Percentiles rank a stretch among this genome's conserved stretches.
Conservation (phyloP, 23 red algal genomes). For the Agarophyton chilense region DNA sequence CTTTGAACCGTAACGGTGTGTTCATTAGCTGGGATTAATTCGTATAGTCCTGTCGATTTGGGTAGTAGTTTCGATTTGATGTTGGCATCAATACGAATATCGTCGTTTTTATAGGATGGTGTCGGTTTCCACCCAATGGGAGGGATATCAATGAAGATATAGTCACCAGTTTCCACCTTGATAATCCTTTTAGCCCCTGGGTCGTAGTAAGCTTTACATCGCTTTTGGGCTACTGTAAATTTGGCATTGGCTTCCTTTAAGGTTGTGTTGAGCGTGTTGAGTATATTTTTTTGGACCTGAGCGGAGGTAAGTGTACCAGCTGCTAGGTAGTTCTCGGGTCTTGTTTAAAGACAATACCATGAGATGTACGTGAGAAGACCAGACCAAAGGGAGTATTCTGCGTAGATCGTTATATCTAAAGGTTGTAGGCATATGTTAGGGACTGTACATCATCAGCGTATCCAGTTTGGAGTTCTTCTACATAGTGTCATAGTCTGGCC, state of each 20-base stretch:
- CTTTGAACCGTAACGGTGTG: neutral
- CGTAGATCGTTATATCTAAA: too few species aligned
- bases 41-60: neutral
- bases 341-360: neutral
- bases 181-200: neutral
- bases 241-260: neutral
- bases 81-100: neutral
- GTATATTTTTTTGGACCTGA: too few species aligned
- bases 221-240: neutral
- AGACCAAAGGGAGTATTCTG: slow-evolving; percentile 29
- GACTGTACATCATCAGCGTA: neutral
- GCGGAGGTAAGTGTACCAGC: too few species aligned
- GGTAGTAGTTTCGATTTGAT: slow-evolving; percentile 30
- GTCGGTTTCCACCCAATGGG: neutral
- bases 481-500: neutral
- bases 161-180: too few species aligned
- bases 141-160: neutral
- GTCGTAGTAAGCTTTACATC: slow-evolving; percentile 3
- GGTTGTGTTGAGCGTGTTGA: too few species aligned
- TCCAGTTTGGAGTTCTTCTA: slow-evolving; percentile 24
- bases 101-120: neutral
- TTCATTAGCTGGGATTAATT: neutral
- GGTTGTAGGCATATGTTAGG: too few species aligned
- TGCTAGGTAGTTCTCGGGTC: neutral
- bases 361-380: slow-evolving; percentile 8